phyloP scores from a whole-genome alignment of 129 eudicot genomes.

The Flaveria ramosissima region DNA sequence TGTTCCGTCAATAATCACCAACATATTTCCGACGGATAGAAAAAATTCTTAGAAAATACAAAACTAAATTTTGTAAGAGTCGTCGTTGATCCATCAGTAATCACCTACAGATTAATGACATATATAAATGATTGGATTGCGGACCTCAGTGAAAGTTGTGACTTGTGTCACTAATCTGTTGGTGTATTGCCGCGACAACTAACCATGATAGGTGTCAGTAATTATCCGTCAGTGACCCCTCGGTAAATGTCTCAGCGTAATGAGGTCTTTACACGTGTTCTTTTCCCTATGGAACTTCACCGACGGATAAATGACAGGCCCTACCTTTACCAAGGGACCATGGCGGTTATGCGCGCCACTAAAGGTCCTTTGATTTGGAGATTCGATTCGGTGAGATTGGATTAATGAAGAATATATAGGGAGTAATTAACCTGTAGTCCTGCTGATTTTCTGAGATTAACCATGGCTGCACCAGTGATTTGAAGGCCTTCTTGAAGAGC shows the following conservation, averaged over 20 bases:
- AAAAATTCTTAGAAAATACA: no score
- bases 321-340: background rate
- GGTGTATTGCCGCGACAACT: background rate
- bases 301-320: background rate
- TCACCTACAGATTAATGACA: no score
- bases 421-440: conserved; percentile 63
- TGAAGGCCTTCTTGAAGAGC: conserved; percentile 57
- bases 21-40: no score
- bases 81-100: no score
- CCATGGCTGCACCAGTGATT: conserved; percentile 77
- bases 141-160: no score
- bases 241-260: no score
- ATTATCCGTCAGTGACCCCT: background rate
- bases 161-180: background rate
- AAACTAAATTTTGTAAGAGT: no score
- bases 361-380: background rate
- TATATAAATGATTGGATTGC: no score
- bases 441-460: conserved; percentile 62
- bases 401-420: background rate
- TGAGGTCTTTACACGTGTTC: background rate
- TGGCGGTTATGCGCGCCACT: background rate
- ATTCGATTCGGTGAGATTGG: background rate
- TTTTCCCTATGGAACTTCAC: background rate
- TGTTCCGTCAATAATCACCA: no score
- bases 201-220: background rate